Percentiles rank a stretch among this genome's conserved stretches.
phyloP scores from a whole-genome alignment of 140 eudicot genomes.

The Cichorium intybus region DNA sequence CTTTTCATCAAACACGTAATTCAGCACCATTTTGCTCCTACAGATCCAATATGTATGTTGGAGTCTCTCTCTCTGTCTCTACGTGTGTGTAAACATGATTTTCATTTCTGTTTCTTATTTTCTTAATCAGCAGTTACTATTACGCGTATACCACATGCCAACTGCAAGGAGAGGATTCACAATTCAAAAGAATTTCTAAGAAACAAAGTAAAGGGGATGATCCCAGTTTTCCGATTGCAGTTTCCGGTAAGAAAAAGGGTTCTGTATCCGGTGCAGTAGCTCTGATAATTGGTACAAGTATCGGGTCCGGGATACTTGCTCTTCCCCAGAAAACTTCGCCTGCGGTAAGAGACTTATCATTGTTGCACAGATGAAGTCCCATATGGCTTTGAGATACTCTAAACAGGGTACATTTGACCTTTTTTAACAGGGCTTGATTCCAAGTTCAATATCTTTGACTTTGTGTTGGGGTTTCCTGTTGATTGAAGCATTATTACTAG shows the following conservation, averaged over 20 bases:
- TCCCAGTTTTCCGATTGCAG: conserved; percentile 7
- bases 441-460: conserved; percentile 71
- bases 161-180: conserved; percentile 25
- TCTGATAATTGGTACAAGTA: conserved; percentile 78
- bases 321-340: conserved; percentile 80
- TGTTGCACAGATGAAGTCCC: neutral
- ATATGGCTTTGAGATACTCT: neutral
- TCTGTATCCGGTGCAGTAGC: conserved; percentile 78
- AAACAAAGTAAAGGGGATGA: conserved; percentile 35
- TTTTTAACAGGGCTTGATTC: conserved; percentile 63
- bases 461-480: conserved; percentile 84
- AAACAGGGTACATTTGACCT: neutral
- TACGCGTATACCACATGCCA: conserved; percentile 28
- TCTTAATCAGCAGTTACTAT: conserved; percentile 23
- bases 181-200: conserved; percentile 23
- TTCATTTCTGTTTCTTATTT: conserved; percentile 3
- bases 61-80: conserved; percentile 5
- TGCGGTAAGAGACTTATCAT: conserved; percentile 45
- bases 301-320: conserved; percentile 90
- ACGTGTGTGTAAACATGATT: neutral
- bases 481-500: conserved; percentile 71
- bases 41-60: conserved; percentile 49
- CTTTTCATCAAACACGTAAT: conserved; percentile 17
- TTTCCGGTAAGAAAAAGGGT: conserved; percentile 48
- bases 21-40: conserved; percentile 19